Base-by-base conservation (phyloP, 768 basidiomycete species). In the Lenzites betulinus region DNA sequence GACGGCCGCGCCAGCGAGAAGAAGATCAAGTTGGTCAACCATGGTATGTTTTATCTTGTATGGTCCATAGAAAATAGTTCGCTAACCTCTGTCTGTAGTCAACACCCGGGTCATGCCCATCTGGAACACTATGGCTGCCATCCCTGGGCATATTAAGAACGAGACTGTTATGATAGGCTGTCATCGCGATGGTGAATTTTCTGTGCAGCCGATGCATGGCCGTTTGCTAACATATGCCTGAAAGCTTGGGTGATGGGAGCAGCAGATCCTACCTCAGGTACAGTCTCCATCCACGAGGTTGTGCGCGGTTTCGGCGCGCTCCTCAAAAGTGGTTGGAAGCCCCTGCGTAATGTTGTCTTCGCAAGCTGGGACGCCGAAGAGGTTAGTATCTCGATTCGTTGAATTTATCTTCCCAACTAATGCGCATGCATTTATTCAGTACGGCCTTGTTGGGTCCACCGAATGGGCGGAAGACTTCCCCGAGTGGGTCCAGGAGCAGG, bases 391-490 rank as follows among this genome's bases (percentile, higher is more conserved):
- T 11, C 22, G 38, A 28, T 9, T 46, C 22, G 6, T 20, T 46
- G 23, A 35, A 26, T n/a, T 6, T 30, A 15, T 7, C 59, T 1
- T 18, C 43, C 18, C n/a, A 35, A 18, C 22, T 23, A 13, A 39
- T 39, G 30, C 38, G 6, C 16, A 11, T 7, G 12, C 43, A 20
- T 53, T 20, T 39, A 26, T 54, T 13, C 64, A 81, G 81, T 82
- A 83, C 54, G 91, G 90, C 26, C 80, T 93, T 39, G 70, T 92
- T 39, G 95, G 95, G 30, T 90, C 87, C 68, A 95, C 92, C 7
- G 96, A 98, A 74, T 96, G 89, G 83, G 93, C 87, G 1, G 96
- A 98, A 72, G 96, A 98, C 71, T 98, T 96, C 70, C 70, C 86
- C 0, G 80, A 83, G 12, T 96, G 90, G 86, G 84, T 98, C 42